A percentile compares a stretch with the other conserved stretches of the same genome.
Evolutionary conservation across 345 rosid species (phyloP).

Genomic region (Kernera saxatilis): DNA sequence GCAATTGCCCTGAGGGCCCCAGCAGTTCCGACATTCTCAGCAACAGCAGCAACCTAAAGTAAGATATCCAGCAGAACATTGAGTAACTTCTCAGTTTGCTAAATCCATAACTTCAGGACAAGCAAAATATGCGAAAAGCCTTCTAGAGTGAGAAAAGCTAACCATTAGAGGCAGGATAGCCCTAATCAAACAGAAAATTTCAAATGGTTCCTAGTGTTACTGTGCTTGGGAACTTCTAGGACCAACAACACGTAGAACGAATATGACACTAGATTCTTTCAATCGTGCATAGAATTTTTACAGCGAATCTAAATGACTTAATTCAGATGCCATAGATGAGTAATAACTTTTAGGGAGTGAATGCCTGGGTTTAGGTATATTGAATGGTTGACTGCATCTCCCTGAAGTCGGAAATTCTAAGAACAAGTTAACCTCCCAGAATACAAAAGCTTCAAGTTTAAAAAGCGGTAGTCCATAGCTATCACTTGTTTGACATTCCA

Average conservation of each 20-base stretch:
- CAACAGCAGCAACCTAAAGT: constrained; percentile 79
- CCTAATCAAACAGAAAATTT: background rate
- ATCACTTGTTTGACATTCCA: background rate
- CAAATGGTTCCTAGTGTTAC: background rate
- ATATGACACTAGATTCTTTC: too few species aligned
- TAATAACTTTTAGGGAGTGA: too few species aligned
- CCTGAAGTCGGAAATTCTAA: background rate
- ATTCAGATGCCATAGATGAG: too few species aligned
- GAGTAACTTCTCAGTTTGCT: background rate
- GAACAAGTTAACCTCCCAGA: background rate
- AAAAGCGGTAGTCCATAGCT: background rate
- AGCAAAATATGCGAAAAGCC: background rate
- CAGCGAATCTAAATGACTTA: too few species aligned
- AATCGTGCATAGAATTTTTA: too few species aligned
- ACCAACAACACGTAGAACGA: too few species aligned
- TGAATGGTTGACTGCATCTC: too few species aligned
- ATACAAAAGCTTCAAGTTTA: background rate
- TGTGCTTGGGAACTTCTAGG: background rate
- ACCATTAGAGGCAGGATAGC: background rate
- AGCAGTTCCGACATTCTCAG: constrained; percentile 91
- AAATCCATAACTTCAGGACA: background rate
- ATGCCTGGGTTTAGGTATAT: too few species aligned
- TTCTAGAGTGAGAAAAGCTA: background rate
- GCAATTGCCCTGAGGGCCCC: constrained; percentile 92
- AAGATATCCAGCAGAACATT: background rate